Percentiles rank a stretch among this genome's conserved stretches.
Conservation (phyloP, 768 basidiomycete species). For the Kwoniella mangroviensis region DNA sequence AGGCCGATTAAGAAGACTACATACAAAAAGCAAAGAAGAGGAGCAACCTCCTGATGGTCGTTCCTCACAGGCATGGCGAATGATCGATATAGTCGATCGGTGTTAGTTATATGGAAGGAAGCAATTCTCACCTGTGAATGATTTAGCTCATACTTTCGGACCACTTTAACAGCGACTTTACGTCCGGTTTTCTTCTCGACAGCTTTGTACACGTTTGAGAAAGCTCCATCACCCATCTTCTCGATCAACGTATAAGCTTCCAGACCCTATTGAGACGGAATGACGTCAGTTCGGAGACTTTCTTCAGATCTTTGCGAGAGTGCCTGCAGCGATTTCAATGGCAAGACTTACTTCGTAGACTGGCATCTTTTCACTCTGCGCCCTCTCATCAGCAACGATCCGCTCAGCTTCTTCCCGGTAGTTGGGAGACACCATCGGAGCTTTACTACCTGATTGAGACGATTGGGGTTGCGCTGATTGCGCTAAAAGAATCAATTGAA, state of each 20-base stretch:
- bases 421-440: constrained; percentile 51
- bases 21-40: constrained; percentile 8
- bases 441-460: constrained; percentile 47
- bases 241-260: constrained; percentile 60
- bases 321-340: neutral
- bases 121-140: constrained; percentile 43
- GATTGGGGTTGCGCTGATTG: constrained; percentile 45
- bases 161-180: constrained; percentile 85
- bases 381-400: constrained; percentile 76
- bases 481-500: constrained; percentile 11
- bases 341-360: constrained; percentile 65
- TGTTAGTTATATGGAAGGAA: constrained; percentile 1
- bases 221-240: constrained; percentile 72
- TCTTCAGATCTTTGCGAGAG: neutral
- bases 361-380: constrained; percentile 79
- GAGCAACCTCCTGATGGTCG: constrained; percentile 15
- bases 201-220: constrained; percentile 98
- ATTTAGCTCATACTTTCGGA: constrained; percentile 65
- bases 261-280: constrained; percentile 41
- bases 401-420: constrained; percentile 64
- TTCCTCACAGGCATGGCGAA: neutral
- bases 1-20: constrained; percentile 31
- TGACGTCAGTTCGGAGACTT: constrained; percentile 25
- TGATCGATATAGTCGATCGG: constrained; percentile 5
- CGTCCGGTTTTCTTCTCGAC: constrained; percentile 73